These are phyloP conservation scores for Paraphaeosphaeria sporulosa DNA, from an alignment of 2,329 filamentous ascomycete genomes.

Conservation along the genomic window DNA sequence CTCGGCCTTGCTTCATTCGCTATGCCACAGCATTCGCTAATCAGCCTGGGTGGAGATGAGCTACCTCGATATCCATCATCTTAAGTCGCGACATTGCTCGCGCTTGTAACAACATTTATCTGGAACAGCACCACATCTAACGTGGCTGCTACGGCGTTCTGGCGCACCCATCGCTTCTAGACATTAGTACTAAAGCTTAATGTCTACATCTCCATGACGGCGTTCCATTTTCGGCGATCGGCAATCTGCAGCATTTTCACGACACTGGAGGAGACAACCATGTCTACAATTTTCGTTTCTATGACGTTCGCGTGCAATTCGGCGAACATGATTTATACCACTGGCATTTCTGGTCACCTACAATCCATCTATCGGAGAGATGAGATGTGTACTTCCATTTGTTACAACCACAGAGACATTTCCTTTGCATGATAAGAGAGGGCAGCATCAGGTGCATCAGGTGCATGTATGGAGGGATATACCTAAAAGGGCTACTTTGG, in stretches of 20 bases:
- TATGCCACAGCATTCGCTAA: conserved; percentile 15
- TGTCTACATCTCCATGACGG: conserved; percentile 39
- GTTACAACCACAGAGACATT: conserved; percentile 18
- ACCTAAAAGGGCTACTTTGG: background rate
- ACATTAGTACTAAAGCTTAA: conserved; percentile 42
- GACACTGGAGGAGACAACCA: conserved; percentile 15
- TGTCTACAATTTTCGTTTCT: conserved; percentile 8
- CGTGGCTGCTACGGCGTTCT: conserved; percentile 42
- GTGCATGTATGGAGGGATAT: conserved; percentile 3
- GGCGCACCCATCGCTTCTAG: conserved; percentile 33
- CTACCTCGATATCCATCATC: conserved; percentile 19
- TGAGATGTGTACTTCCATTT: conserved; percentile 33
- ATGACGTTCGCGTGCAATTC: conserved; percentile 21
- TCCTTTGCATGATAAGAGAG: conserved; percentile 34
- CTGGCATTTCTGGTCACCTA: conserved; percentile 28
- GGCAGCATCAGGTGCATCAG: background rate
- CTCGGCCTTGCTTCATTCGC: conserved; percentile 6
- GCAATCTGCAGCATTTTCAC: conserved; percentile 24
- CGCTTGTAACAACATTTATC: conserved; percentile 44
- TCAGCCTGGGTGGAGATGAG: conserved; percentile 25
- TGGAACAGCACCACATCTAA: conserved; percentile 31
- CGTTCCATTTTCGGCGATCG: conserved; percentile 29
- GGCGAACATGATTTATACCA: conserved; percentile 37
- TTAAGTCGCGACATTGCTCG: conserved; percentile 27
- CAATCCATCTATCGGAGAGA: background rate